Base-by-base conservation (phyloP, 2,329 filamentous ascomycete genomes). In the Penicillium fuscoglaucum region DNA sequence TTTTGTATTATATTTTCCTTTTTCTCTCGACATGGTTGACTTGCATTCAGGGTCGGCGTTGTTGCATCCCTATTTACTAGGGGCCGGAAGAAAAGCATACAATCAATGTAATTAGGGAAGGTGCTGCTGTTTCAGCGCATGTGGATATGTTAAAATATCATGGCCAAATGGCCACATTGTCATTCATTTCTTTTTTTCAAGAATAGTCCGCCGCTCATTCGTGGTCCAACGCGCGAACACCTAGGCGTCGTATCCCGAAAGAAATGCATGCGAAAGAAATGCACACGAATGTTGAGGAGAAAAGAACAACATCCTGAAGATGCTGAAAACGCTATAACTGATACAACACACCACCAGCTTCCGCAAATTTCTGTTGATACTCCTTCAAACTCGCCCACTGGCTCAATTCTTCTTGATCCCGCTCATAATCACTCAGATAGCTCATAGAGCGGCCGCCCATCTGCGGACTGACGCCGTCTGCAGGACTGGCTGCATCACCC, bases 371-470 rank as follows among this genome's bases (percentile, higher is more conserved):
- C 61, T 87, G 75, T 74, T 96, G 91, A 64, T 90, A 90, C 52
- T 93, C 89, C 58, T 90, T 83, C 63, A 96, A 75, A 70, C 90
- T 90, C 0, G 89, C 88, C 91, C 91, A 96, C 58, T 86, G 82
- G 21, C 85, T 81, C 64, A 95, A 74, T 73, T 95, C 90, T 52
- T 88, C 84, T 68, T 93, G 90, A 66, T 95, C 90, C 40, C 87
- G 85, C 62, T 90, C 81, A 21, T 81, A 66, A 45, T 74, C 69
- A 41, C 70, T 74, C 3, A 72, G 35, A 58, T 76, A 75, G 41
- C 72, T 75, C 73, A 74, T 75, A 8, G 71, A 62, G 29, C 69
- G 66, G 2, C 68, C 65, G 19, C 70, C 65, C 6, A 59, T 68
- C 37, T 76, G 17, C 70, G 72, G 58, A 78, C 82, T 81, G 79